Evolutionary conservation across 768 basidiomycete genomes (phyloP), one percentile per base, ranked within the genome.

Genomic region (Mycena leptocephala): DNA sequence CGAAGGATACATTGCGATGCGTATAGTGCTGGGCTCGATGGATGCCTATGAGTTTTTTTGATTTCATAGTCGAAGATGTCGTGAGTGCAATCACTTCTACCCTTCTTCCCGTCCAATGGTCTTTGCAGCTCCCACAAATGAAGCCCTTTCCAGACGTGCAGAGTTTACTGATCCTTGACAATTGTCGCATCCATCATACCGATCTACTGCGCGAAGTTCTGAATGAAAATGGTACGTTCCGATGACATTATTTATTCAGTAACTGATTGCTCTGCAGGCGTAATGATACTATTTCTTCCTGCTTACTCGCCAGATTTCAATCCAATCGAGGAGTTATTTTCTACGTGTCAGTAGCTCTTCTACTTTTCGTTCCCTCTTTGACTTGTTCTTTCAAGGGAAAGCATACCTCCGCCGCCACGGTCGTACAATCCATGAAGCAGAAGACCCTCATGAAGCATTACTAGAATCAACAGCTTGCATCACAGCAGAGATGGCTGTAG

Each of bases 391-490:
- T 2, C 28, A 11, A 70, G 68, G 68, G 70, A 79, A 81, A 62
- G 59, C 75, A 8, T 77, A 66, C 32, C 32, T 81, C 0, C 71
- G 75, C 9, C 70, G 70, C 3, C 39, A 78, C 55, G 73, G 80
- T 1, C 6, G 41, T 7, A 14, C 2, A 2, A 78, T 81, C 1
- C 67, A 59, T 9, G 46, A 24, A 16, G 71, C 76, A 8, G 69
- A 79, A 8, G 70, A 81, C 28, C 76, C 80, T 1, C 46, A 55
- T 16, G 2, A 20, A 10, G 77, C 72, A 0, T 37, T 80, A 1
- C 26, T 79, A 0, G 79, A 81, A 22, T 69, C 77, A 0, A 78
- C 75, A 61, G 64, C 72, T 1, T 80, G 80, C 64, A 71, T 82
- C n/a, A 81, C 81, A 10, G 61, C 62, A 0, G 76, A 79, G 20